Evolutionary conservation across 2,329 filamentous ascomycete species (phyloP).

Genomic region (Juglanconis juglandina): DNA sequence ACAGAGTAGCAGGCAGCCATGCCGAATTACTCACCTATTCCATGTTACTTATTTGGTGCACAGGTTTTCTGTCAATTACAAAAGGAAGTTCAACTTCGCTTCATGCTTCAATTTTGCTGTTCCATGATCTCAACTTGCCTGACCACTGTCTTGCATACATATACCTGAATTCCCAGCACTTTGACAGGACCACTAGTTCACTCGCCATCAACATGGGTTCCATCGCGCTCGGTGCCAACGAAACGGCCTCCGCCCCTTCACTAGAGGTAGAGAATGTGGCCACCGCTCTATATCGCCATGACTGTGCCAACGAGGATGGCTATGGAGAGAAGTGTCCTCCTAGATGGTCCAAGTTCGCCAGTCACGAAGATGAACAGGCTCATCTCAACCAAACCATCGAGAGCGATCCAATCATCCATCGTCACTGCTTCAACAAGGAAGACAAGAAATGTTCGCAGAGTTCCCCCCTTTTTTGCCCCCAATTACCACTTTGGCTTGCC

Average conservation of each 20-base stretch:
- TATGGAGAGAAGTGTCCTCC: slow-evolving; percentile 19
- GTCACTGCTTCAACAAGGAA: slow-evolving; percentile 21
- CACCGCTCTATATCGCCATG: slow-evolving; percentile 23
- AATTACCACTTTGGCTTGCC: too few species aligned
- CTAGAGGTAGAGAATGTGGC: not conserved
- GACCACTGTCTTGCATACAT: not conserved
- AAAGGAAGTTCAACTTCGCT: not conserved
- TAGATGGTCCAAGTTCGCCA: slow-evolving; percentile 29
- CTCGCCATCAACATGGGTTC: not conserved
- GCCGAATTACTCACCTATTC: not conserved
- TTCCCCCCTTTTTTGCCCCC: too few species aligned
- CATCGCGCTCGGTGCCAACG: not conserved
- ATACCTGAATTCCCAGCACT: not conserved
- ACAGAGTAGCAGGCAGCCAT: not conserved
- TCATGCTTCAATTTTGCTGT: not conserved
- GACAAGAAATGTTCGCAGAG: slow-evolving; percentile 23
- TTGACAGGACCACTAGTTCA: not conserved
- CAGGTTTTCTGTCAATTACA: not conserved
- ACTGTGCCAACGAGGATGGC: slow-evolving; percentile 20
- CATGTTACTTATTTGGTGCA: not conserved
- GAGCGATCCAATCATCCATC: slow-evolving; percentile 31
- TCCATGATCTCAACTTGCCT: not conserved
- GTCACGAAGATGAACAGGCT: slow-evolving; percentile 26
- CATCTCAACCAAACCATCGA: slow-evolving; percentile 23
- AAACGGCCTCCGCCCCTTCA: not conserved